Evolutionary conservation across 345 rosid species (phyloP).

Genomic region (Eucalyptus marginata): DNA sequence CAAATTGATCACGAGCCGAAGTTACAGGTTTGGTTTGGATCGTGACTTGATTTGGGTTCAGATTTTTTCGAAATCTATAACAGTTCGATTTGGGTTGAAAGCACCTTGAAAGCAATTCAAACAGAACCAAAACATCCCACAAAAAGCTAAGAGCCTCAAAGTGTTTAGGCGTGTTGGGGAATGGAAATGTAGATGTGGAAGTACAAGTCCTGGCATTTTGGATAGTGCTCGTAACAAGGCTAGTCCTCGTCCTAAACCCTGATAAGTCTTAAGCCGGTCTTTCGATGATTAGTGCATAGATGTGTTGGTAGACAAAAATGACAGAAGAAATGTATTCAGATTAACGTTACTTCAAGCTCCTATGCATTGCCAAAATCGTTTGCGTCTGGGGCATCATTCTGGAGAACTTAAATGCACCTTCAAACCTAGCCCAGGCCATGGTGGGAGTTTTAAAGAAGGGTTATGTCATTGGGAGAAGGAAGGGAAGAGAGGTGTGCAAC

Average conservation of each 20-base stretch:
- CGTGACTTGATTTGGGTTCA: neutral
- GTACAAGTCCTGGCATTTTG: rapidly evolving
- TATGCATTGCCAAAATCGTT: neutral
- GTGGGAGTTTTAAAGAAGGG: neutral
- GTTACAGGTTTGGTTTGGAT: neutral
- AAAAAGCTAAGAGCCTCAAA: neutral
- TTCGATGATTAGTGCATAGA: neutral
- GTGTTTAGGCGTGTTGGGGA: neutral
- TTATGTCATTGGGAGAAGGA: neutral
- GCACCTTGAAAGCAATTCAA: neutral
- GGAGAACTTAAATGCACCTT: neutral
- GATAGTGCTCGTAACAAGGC: neutral
- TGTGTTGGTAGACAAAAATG: neutral
- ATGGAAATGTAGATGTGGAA: neutral
- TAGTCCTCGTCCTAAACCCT: neutral
- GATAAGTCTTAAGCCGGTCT: neutral
- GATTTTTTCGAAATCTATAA: neutral
- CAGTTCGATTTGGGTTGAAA: neutral
- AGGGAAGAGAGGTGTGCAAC: neutral
- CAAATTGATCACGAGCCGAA: neutral
- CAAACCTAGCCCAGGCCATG: neutral
- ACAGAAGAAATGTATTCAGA: neutral
- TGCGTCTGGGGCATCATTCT: neutral
- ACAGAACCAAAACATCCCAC: neutral
- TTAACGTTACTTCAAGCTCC: neutral